Evolutionary conservation across 2,329 filamentous ascomycete species (phyloP), one percentile per base, ranked within the genome.

Genomic region (Teratosphaeria epicoccoides): DNA sequence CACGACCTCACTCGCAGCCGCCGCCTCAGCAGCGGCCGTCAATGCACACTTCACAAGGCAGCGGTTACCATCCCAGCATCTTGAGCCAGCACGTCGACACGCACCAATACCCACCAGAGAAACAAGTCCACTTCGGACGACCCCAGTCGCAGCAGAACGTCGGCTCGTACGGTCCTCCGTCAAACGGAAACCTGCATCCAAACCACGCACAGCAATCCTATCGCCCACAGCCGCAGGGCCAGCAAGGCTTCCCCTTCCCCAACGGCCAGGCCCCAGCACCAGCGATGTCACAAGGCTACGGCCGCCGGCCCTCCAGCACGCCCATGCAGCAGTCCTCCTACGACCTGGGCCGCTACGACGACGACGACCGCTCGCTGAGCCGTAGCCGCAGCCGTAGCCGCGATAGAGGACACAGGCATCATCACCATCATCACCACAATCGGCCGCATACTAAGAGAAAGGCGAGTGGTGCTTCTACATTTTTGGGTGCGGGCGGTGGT

Each of bases 401-500:
- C n/a, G 52, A 52, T 5, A 25, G 52, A 22, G 52, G 55, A 12
- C 52, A 55, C n/a, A 55, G 54, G 12, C 59, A 59, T 23, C 55
- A 61, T 37, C 55, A 59, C 46, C 53, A 56, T 33, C 53, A 55
- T 44, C 53, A 57, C 40, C 54, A 52, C 14, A 44, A 56, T 29
- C 53, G 52, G 28, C 49, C 54, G 17, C 48, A 52, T 48, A 49
- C 24, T 45, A 56, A 55, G 44, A 61, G 61, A 51, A 63, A 62
- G 49, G 54, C 53, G 3, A 58, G 51, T 10, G 56, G 61, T 9
- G 58, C 61, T 6, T 57, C 71, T 28, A 72, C 71, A 0, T 74
- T 74, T 48, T 58, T 74, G 0, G 72, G 72, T 46, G 72, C 71
- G 0, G 70, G 71, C 9, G 71, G 66, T 2, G 72, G 72, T 11